phyloP scores from a whole-genome alignment of 345 rosid genomes.

The Lepidium africanum region DNA sequence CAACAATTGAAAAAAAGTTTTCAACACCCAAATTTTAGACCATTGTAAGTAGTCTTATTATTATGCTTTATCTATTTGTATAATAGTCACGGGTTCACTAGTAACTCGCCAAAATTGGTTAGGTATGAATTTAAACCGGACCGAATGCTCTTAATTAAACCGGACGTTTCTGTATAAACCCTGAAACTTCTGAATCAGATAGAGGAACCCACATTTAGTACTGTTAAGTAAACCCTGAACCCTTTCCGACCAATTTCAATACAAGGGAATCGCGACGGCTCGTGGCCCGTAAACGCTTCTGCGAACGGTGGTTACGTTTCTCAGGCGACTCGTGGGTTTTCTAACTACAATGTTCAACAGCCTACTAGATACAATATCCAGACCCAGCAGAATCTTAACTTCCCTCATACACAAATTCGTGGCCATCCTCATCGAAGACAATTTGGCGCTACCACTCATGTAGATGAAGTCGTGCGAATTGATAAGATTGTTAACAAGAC shows the following conservation, averaged over 20 bases:
- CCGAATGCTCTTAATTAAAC: too few species aligned
- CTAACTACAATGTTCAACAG: slow-evolving; percentile 14
- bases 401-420: slow-evolving; percentile 24
- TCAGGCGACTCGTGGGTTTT: slow-evolving; percentile 9
- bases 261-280: slow-evolving; percentile 16
- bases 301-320: background rate
- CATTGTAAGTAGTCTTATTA: too few species aligned
- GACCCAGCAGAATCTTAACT: slow-evolving; percentile 22
- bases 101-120: too few species aligned
- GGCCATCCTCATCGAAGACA: background rate
- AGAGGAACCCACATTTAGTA: background rate
- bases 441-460: slow-evolving; percentile 3
- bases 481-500: slow-evolving; percentile 39
- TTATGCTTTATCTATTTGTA: too few species aligned
- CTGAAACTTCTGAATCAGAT: background rate
- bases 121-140: too few species aligned
- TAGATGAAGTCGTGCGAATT: slow-evolving; percentile 13
- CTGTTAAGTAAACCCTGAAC: background rate
- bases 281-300: slow-evolving; percentile 10
- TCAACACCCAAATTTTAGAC: too few species aligned
- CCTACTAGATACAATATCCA: slow-evolving; percentile 24
- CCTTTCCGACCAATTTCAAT: slow-evolving; percentile 2
- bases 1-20: too few species aligned
- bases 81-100: too few species aligned
- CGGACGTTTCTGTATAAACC: background rate